Percentiles rank a stretch among this genome's conserved stretches.
Evolutionary conservation across 1,139 yeast species (phyloP).

Genomic region (Yamadazyma dushanensis): DNA sequence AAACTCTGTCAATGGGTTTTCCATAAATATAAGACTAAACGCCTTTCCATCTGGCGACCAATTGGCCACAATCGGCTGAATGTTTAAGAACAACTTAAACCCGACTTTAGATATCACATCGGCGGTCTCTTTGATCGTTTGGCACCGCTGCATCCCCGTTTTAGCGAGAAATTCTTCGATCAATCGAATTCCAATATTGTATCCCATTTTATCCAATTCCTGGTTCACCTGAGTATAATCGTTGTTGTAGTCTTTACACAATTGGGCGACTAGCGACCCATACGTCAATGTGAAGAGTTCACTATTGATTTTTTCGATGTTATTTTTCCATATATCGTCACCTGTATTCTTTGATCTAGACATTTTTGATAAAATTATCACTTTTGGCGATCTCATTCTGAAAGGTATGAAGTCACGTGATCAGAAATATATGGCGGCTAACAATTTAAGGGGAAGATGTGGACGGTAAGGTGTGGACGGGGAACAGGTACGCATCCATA

Average conservation of each 20-base stretch:
- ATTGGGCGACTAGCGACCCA: constrained; percentile 92
- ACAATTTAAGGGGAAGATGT: no score
- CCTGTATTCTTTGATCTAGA: constrained; percentile 34
- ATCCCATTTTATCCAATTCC: constrained; percentile 91
- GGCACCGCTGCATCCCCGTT: constrained; percentile 81
- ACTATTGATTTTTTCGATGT: constrained; percentile 85
- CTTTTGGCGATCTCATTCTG: no score
- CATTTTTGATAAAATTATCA: no score
- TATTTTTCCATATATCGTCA: constrained; percentile 91
- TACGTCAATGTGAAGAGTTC: constrained; percentile 91
- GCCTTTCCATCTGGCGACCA: constrained; percentile 79
- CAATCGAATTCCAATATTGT: constrained; percentile 85
- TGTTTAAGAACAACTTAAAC: constrained; percentile 83
- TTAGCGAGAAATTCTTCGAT: constrained; percentile 93
- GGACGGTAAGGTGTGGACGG: no score
- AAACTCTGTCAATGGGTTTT: constrained; percentile 92
- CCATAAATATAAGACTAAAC: constrained; percentile 72
- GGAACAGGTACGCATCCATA: no score
- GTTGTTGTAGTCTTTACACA: constrained; percentile 77
- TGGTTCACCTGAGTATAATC: constrained; percentile 78
- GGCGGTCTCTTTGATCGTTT: constrained; percentile 79
- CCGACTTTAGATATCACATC: constrained; percentile 86
- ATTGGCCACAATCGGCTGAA: constrained; percentile 71
- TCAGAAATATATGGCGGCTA: no score
- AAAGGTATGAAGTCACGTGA: no score